A percentile compares a stretch with the other conserved stretches of the same genome.
These are phyloP conservation scores for Mycena vitilis DNA, from an alignment of 768 basidiomycete species.

Conservation along the genomic window DNA sequence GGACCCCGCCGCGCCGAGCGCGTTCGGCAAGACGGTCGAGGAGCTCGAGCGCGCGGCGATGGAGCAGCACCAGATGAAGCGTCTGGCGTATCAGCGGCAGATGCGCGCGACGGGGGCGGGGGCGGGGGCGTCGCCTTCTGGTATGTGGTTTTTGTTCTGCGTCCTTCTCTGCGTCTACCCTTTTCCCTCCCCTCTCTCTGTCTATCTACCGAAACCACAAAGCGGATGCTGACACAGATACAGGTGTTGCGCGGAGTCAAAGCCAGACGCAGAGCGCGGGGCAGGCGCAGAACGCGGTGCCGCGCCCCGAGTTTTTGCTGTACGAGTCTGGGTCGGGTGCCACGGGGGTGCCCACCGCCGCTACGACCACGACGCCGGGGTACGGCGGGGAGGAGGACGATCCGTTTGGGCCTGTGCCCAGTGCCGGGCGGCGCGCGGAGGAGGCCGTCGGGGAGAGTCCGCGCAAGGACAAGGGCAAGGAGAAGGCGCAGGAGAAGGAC, in stretches of 20 bases:
- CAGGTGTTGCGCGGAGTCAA: slow-evolving; percentile 43
- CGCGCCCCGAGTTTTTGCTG: slow-evolving; percentile 73
- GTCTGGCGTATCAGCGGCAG: slow-evolving; percentile 83
- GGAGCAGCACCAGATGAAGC: slow-evolving; percentile 87
- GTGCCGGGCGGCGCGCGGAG: slow-evolving; percentile 38
- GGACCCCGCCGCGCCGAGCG: slow-evolving; percentile 46
- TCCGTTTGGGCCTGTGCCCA: slow-evolving; percentile 71
- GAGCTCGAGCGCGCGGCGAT: slow-evolving; percentile 85
- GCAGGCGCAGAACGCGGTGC: slow-evolving; percentile 54
- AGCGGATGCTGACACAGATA: no score
- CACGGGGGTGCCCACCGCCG: no score
- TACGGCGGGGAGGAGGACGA: slow-evolving; percentile 68
- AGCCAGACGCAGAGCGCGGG: slow-evolving; percentile 50
- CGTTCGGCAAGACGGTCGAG: slow-evolving; percentile 77
- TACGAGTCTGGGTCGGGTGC: slow-evolving; percentile 70
- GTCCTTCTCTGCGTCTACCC: no score
- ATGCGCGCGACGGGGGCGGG: slow-evolving; percentile 68
- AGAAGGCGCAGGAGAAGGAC: slow-evolving; percentile 19
- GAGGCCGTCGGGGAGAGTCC: slow-evolving; percentile 15
- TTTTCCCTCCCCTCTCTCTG: no score
- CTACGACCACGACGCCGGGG: slow-evolving; percentile 45
- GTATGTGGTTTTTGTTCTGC: no score
- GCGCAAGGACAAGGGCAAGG: slow-evolving; percentile 1
- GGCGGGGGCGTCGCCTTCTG: no score
- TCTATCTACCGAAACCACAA: no score